Evolutionary conservation across 2,329 filamentous ascomycete genomes (phyloP).

Genomic region (Chrysoporthe austroafricana): DNA sequence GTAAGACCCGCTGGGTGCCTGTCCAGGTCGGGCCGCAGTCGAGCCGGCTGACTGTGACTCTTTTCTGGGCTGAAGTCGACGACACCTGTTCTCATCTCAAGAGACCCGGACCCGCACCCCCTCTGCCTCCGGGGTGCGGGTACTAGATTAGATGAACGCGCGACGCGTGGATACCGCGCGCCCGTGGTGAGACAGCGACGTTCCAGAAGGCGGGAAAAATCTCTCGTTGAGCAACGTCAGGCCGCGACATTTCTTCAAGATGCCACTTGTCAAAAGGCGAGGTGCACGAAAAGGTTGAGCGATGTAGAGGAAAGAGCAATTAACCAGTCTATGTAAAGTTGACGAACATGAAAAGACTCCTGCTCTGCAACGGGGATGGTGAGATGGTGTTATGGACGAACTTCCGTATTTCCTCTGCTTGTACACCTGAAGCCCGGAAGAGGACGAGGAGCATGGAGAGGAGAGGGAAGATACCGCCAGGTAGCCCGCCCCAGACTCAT

Average conservation of each 20-base stretch:
- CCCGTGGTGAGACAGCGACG: conserved; percentile 2
- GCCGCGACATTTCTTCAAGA: background rate
- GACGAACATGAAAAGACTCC: conserved; percentile 28
- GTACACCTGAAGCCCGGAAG: conserved; percentile 20
- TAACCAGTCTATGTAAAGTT: conserved; percentile 29
- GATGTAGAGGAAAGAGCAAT: conserved; percentile 17
- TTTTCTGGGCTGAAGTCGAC: too few species aligned
- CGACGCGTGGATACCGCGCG: background rate
- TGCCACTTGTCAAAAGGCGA: background rate
- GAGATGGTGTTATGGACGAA: conserved; percentile 25
- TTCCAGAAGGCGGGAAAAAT: conserved; percentile 5
- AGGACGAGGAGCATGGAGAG: conserved; percentile 22
- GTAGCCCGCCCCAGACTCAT: conserved; percentile 21
- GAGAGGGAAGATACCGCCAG: conserved; percentile 15
- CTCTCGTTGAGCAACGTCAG: background rate
- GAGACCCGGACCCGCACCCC: background rate
- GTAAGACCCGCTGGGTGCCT: too few species aligned
- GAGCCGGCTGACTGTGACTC: too few species aligned
- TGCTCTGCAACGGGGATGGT: conserved; percentile 25
- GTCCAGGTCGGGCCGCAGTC: too few species aligned
- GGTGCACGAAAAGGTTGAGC: background rate
- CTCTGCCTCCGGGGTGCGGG: background rate
- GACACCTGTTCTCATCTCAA: too few species aligned
- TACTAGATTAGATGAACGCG: background rate
- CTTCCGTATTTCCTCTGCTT: conserved; percentile 25